Base-by-base conservation (phyloP, 768 basidiomycete species). In the Antrodiella citrinella region DNA sequence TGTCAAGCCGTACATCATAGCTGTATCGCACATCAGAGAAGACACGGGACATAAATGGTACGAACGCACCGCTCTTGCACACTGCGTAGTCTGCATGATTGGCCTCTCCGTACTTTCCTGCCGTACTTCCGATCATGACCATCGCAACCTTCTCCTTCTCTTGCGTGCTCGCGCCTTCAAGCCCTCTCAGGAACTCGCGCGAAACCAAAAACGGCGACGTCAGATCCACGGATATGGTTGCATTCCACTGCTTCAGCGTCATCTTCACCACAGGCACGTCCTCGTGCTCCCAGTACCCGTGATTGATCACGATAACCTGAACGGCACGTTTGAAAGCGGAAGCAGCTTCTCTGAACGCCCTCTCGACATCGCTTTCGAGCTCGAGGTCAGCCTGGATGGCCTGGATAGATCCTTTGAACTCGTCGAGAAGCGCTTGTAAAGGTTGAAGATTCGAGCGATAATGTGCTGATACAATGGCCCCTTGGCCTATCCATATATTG, bases 71-170 rank as follows among this genome's bases (percentile, higher is more conserved):
- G 57, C 84, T 85, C 68, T 85, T 86, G 4, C 78, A 70, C 15
- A 74, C 75, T 19, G 83, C 75, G 53, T 86, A 85, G 64, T 86
- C 84, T 0, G 76, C 77, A 59, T 85, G 78, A 2, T 75, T 76
- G 0, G 76, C 76, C 63, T 87, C 84, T 15, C 86, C 87, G 54
- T 75, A 83, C 65, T 83, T 84, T 1, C 86, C 86, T 2, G 85
- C 75, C 0, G 79, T 81, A 54, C 82, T 83, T 10, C 87, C 86
- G 45, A 88, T 74, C 35, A 88, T 63, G 2, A 87, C 69, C 24
- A 90, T 74, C 12, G 74, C 68, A 0, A 81, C 81, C 54, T 78
- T 75, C 9, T 74, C 74, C 59, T 77, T 82, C 13, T 67, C 63
- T 0, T 61, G 57, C 1, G 21, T 69, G 60, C 19, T 41, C 12